phyloP scores from a whole-genome alignment of 2,329 filamentous ascomycete species.

The Thermochaetoides dissita region DNA sequence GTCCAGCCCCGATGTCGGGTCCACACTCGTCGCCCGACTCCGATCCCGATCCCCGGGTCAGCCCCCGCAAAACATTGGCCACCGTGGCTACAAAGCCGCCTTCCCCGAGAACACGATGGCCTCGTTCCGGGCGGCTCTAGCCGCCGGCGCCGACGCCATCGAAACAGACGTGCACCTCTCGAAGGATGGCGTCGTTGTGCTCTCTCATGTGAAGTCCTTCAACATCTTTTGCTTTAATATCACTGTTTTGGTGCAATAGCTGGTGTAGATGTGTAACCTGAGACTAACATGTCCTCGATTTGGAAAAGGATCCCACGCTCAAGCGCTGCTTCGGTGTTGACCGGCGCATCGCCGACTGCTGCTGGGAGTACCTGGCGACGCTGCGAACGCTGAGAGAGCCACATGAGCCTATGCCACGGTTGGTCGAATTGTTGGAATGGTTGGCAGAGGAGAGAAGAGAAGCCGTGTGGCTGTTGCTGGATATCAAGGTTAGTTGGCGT shows the following conservation, averaged over 20 bases:
- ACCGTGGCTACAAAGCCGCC: constrained; percentile 63
- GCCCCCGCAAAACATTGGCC: constrained; percentile 60
- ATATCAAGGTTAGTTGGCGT: constrained; percentile 56
- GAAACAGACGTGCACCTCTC: constrained; percentile 83
- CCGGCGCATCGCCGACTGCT: constrained; percentile 57
- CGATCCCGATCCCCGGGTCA: constrained; percentile 11
- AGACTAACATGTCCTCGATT: background rate
- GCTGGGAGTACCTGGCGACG: constrained; percentile 58
- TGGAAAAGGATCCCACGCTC: constrained; percentile 52
- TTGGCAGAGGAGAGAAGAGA: constrained; percentile 50
- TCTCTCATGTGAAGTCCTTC: constrained; percentile 55
- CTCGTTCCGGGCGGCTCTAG: constrained; percentile 60
- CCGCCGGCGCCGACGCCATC: constrained; percentile 62
- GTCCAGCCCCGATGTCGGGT: no score
- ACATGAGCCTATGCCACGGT: constrained; percentile 55
- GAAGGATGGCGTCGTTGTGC: constrained; percentile 67
- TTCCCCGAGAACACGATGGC: constrained; percentile 79
- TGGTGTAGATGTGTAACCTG: no score
- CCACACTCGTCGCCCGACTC: background rate
- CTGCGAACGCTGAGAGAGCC: constrained; percentile 55
- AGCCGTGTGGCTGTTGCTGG: constrained; percentile 66
- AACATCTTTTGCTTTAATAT: background rate
- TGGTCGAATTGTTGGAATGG: constrained; percentile 62
- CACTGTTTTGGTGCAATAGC: no score
- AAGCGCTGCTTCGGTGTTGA: constrained; percentile 71